A percentile compares a stretch with the other conserved stretches of the same genome.
Evolutionary conservation across 371 early-diverging fungal genomes (phyloP).

Genomic region (Circinella minor): DNA sequence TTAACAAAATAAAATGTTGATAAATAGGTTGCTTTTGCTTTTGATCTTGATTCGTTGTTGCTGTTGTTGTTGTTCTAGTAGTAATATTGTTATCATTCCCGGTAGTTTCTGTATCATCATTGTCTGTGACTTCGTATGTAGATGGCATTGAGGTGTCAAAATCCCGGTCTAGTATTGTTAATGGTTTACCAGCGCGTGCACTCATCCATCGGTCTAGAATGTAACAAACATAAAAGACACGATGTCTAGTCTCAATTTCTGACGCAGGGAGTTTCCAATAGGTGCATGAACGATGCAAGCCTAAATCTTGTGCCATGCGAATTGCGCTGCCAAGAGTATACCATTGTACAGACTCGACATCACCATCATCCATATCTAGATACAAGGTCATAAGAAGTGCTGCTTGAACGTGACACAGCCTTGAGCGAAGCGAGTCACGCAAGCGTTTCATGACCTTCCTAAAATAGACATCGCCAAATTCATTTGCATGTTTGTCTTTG

Average conservation of each 20-base stretch:
- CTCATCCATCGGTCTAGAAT: slow-evolving; percentile 61
- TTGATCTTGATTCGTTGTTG: too few species aligned
- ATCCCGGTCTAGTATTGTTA: slow-evolving; percentile 55
- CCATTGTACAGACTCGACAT: slow-evolving; percentile 57
- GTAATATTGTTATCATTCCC: background rate
- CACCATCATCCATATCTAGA: slow-evolving; percentile 48
- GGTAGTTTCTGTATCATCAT: slow-evolving; percentile 3
- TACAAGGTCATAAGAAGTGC: slow-evolving; percentile 47
- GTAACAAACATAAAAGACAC: slow-evolving; percentile 69
- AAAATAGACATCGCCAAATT: slow-evolving; percentile 43
- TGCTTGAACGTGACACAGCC: slow-evolving; percentile 50
- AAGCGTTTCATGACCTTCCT: slow-evolving; percentile 42
- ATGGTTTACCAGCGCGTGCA: slow-evolving; percentile 54
- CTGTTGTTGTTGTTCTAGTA: background rate
- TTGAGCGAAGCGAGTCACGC: slow-evolving; percentile 33
- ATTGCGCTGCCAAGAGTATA: slow-evolving; percentile 65
- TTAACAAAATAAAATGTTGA: slow-evolving; percentile 35
- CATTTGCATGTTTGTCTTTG: slow-evolving; percentile 32
- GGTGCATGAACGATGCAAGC: slow-evolving; percentile 64
- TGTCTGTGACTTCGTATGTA: slow-evolving; percentile 38
- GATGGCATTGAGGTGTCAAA: slow-evolving; percentile 49
- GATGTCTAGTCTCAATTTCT: slow-evolving; percentile 64
- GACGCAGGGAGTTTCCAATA: slow-evolving; percentile 55
- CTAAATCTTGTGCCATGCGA: slow-evolving; percentile 72
- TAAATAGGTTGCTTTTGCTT: slow-evolving; percentile 27